These are phyloP conservation scores for Dactylellina leptospora DNA, from an alignment of 2,329 filamentous ascomycete genomes.

Conservation along the genomic window DNA sequence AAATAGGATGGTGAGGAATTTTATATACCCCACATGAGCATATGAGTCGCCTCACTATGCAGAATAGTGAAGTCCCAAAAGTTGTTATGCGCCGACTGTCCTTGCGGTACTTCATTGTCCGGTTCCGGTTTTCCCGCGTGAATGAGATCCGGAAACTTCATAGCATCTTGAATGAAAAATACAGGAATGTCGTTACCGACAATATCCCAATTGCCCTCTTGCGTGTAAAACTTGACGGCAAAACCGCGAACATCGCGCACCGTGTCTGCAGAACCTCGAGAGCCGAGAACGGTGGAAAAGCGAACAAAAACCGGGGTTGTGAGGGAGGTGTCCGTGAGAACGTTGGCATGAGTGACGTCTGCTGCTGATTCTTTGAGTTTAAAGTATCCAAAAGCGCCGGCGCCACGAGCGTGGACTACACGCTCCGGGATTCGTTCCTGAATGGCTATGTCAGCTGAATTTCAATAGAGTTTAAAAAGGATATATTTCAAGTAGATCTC, in stretches of 20 bases:
- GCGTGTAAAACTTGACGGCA: conserved; percentile 78
- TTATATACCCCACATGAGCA: conserved; percentile 77
- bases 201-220: conserved; percentile 80
- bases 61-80: conserved; percentile 78
- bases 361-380: conserved; percentile 71
- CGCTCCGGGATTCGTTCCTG: conserved; percentile 75
- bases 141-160: conserved; percentile 76
- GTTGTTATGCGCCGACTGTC: conserved; percentile 75
- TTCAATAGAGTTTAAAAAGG: conserved; percentile 27
- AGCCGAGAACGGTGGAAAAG: conserved; percentile 81
- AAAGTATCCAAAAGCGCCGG: conserved; percentile 73
- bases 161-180: conserved; percentile 78
- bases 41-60: conserved; percentile 77
- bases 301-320: conserved; percentile 75
- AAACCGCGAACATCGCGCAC: conserved; percentile 86
- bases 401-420: conserved; percentile 73
- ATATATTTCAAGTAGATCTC: neutral
- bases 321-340: conserved; percentile 74
- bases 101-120: conserved; percentile 75
- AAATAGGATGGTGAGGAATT: neutral
- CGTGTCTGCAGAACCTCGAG: conserved; percentile 78
- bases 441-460: conserved; percentile 71
- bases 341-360: conserved; percentile 71
- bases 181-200: conserved; percentile 79
- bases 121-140: conserved; percentile 74